Base-by-base conservation (phyloP, 805 yeast species). In the Wickerhamomyces ciferrii region DNA sequence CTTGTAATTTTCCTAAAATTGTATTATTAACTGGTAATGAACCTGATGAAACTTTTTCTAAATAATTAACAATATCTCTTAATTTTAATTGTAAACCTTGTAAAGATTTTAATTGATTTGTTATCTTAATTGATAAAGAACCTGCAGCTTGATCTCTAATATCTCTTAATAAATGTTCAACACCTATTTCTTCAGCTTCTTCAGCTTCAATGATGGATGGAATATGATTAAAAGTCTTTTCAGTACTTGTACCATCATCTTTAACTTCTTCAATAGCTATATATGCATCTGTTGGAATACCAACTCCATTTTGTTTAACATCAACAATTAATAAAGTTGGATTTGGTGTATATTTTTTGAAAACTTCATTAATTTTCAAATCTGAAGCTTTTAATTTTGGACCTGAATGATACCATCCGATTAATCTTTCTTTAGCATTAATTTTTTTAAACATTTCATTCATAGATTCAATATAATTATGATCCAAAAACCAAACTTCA, bases 331-430 rank as follows among this genome's bases (percentile, higher is more conserved):
- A 76, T 53, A 92, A 72, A 43, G 95, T 70, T 5, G 98, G 97
- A 50, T 84, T 81, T 5, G 83, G 68, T 0, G 91, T 81, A 65
- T 90, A 92, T 56, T 79, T 83, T 64, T 84, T 90, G 72, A 94
- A 90, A 44, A 85, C 68, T 53, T 94, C 97, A 63, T 92, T 92
- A 60, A 94, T 94, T 62, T 86, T 87, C 52, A 94, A 72, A 63
- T 94, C 99, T 15, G 95, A 84, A 2, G 91, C 78, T 57, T 81
- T 83, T 53, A 95, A 76, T 65, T 90, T 90, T 18, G 98, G 97
- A 5, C 99, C 99, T 9, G 96, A 84, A 67, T 94, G 99, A 65
- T 94, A 94, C 99, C 99, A 94, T n/a, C 99, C 99, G 62, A 94
- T 83, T 42, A 94, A 75, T 63, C 82, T 87, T 66, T 94, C 99